Evolutionary conservation across 345 rosid genomes (phyloP).

Genomic region (Arabidopsis thaliana): DNA sequence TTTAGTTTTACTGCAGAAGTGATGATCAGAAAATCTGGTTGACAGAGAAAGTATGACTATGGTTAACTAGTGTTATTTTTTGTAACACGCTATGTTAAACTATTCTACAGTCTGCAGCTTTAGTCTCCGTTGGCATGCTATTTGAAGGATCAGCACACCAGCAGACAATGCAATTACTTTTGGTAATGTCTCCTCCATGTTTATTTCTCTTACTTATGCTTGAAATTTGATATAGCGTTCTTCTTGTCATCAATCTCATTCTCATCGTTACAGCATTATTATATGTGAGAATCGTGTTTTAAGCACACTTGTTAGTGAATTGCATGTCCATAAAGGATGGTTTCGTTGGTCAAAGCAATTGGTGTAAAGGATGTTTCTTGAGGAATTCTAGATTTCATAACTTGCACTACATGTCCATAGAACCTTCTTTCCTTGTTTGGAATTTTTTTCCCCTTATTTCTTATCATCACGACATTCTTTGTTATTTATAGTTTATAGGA

Average conservation of each 20-base stretch:
- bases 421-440: slow-evolving; percentile 20
- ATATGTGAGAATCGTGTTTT: slow-evolving; percentile 21
- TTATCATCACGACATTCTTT: slow-evolving; percentile 12
- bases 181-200: slow-evolving; percentile 54
- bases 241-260: slow-evolving; percentile 26
- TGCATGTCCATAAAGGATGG: neutral
- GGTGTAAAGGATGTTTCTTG: neutral
- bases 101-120: slow-evolving; percentile 79
- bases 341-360: slow-evolving; percentile 4
- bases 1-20: slow-evolving; percentile 2
- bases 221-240: slow-evolving; percentile 22
- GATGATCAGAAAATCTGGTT: slow-evolving; percentile 12
- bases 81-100: slow-evolving; percentile 38
- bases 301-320: slow-evolving; percentile 7
- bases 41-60: slow-evolving; percentile 18
- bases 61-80: slow-evolving; percentile 18
- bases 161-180: slow-evolving; percentile 80
- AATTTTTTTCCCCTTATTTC: slow-evolving; percentile 4
- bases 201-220: slow-evolving; percentile 10
- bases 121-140: slow-evolving; percentile 90
- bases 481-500: slow-evolving; percentile 6
- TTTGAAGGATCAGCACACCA: slow-evolving; percentile 97
- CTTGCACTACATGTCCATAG: slow-evolving; percentile 16
- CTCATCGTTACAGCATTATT: slow-evolving; percentile 15
- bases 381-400: neutral